phyloP scores from a whole-genome alignment of 2,329 filamentous ascomycete genomes.

The Shiraia bambusicola region DNA sequence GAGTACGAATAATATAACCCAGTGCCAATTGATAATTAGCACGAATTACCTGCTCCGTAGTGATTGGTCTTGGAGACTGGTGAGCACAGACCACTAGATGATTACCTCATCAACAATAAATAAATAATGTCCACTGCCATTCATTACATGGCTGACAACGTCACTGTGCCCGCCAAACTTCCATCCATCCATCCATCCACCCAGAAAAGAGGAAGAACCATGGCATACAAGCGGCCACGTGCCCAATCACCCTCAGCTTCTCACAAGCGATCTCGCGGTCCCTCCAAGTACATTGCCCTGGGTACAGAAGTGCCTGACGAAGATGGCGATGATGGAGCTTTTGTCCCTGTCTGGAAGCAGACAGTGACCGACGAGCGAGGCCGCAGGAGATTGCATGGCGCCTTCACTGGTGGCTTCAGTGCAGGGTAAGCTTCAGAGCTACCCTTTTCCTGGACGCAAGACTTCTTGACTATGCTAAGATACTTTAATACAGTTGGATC shows the following conservation, averaged over 20 bases:
- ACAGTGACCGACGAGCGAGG: slow-evolving; percentile 92
- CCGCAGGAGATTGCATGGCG: slow-evolving; percentile 86
- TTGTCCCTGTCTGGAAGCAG: slow-evolving; percentile 96
- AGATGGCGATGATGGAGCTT: slow-evolving; percentile 84
- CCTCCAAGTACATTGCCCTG: slow-evolving; percentile 41
- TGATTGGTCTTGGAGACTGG: too few species aligned
- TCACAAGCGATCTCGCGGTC: slow-evolving; percentile 71
- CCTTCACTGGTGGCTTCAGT: slow-evolving; percentile 95
- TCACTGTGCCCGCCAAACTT: too few species aligned
- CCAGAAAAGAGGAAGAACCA: too few species aligned
- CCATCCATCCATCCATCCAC: too few species aligned
- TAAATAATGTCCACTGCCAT: background rate
- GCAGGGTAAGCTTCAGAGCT: slow-evolving; percentile 69
- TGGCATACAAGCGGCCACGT: slow-evolving; percentile 41
- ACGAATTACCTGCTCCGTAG: too few species aligned
- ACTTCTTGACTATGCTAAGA: slow-evolving; percentile 53
- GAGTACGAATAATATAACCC: too few species aligned
- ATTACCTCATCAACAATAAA: too few species aligned
- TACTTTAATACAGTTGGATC: slow-evolving; percentile 98
- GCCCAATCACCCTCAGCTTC: slow-evolving; percentile 36
- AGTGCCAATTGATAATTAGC: too few species aligned
- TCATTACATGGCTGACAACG: too few species aligned
- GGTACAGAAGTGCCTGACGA: slow-evolving; percentile 82
- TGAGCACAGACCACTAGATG: too few species aligned
- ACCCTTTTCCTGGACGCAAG: slow-evolving; percentile 18